Evolutionary conservation across 495 filamentous ascomycete species (phyloP).

Genomic region (Penicillium mononematosum): DNA sequence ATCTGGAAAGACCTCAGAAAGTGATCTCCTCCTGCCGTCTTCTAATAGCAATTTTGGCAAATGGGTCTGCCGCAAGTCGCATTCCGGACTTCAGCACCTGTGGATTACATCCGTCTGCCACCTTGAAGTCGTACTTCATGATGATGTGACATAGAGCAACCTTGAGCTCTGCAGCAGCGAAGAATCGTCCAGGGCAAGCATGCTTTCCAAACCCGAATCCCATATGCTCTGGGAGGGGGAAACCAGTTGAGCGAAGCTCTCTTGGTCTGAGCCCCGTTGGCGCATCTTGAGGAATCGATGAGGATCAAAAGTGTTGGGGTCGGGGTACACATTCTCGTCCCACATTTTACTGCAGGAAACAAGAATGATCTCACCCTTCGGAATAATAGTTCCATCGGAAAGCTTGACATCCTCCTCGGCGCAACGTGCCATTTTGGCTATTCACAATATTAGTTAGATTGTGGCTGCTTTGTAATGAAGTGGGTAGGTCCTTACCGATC

Average conservation of each 20-base stretch:
- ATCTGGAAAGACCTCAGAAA: too few species aligned
- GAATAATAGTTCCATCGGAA: slow-evolving; percentile 22
- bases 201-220: slow-evolving; percentile 49
- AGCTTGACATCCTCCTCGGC: slow-evolving; percentile 27
- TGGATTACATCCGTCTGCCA: slow-evolving; percentile 6
- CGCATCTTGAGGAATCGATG: slow-evolving; percentile 37
- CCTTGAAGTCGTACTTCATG: slow-evolving; percentile 50
- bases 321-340: slow-evolving; percentile 38
- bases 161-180: slow-evolving; percentile 46
- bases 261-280: slow-evolving; percentile 30
- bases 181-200: slow-evolving; percentile 52
- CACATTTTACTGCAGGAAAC: slow-evolving; percentile 29
- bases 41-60: slow-evolving; percentile 2
- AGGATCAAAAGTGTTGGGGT: slow-evolving; percentile 42
- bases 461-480: not conserved
- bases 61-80: slow-evolving; percentile 1
- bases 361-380: slow-evolving; percentile 24
- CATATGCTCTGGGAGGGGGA: slow-evolving; percentile 37
- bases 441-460: not conserved
- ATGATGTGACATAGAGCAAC: slow-evolving; percentile 39
- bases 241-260: slow-evolving; percentile 37
- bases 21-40: slow-evolving; percentile 5
- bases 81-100: slow-evolving; percentile 2
- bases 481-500: slow-evolving; percentile 20
- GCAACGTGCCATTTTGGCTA: slow-evolving; percentile 41